Evolutionary conservation across 2,329 filamentous ascomycete species (phyloP).

Genomic region (Penicillium sp.): DNA sequence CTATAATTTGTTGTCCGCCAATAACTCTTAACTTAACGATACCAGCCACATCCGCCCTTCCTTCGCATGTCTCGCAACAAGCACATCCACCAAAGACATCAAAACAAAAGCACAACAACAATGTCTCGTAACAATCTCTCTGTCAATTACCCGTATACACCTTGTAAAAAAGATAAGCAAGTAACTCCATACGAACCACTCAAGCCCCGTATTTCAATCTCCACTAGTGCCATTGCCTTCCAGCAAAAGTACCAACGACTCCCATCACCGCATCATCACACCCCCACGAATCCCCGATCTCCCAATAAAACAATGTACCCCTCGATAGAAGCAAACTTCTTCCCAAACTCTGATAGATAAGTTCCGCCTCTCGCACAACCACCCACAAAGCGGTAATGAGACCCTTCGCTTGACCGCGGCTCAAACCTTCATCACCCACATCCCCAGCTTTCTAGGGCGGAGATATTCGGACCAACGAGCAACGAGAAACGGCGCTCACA

Average conservation of each 20-base stretch:
- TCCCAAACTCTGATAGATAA: background rate
- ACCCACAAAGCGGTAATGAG: background rate
- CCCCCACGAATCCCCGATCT: background rate
- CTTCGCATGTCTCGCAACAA: background rate
- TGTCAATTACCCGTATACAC: background rate
- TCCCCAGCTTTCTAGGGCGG: background rate
- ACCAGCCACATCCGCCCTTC: background rate
- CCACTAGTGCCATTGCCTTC: background rate
- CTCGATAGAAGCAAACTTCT: background rate
- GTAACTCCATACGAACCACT: background rate
- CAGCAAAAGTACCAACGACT: background rate
- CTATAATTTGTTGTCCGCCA: background rate
- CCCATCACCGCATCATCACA: background rate
- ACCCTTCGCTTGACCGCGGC: background rate
- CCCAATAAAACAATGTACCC: background rate
- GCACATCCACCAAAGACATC: background rate
- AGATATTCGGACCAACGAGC: conserved; percentile 1
- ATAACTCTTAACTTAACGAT: background rate
- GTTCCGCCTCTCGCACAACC: background rate
- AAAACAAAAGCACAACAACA: background rate
- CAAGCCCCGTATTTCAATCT: conserved; percentile 1
- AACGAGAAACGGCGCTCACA: background rate
- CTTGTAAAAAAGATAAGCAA: background rate
- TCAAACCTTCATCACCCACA: background rate
- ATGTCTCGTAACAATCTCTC: background rate